Conservation (phyloP, 495 filamentous ascomycete genomes). For the Clavariopsis aquatica region DNA sequence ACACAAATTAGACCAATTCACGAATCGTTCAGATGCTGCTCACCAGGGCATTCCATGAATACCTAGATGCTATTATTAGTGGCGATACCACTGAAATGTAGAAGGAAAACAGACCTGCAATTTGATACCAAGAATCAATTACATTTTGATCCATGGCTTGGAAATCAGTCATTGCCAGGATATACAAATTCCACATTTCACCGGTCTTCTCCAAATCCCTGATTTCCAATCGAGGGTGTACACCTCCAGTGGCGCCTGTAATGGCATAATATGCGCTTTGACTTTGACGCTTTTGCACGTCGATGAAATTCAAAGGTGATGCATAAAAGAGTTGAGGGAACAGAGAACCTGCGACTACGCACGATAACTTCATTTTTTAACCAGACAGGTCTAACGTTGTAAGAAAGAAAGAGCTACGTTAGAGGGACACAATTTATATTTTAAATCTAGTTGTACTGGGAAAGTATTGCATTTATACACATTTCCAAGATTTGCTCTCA, state of each 20-base stretch:
- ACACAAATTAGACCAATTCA: background rate
- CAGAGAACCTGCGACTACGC: slow-evolving; percentile 11
- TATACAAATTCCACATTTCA: slow-evolving; percentile 43
- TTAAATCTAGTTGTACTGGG: background rate
- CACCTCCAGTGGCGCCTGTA: slow-evolving; percentile 34
- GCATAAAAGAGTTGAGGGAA: background rate
- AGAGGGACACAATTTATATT: background rate
- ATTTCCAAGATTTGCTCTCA: too few species aligned
- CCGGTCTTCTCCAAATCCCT: slow-evolving; percentile 41
- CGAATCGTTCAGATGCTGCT: slow-evolving; percentile 40
- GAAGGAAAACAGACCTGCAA: slow-evolving; percentile 24
- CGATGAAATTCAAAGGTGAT: slow-evolving; percentile 13
- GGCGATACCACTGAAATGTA: too few species aligned
- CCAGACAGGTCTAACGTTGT: background rate
- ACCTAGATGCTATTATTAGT: background rate
- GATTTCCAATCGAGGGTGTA: slow-evolving; percentile 41
- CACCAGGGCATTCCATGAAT: slow-evolving; percentile 34
- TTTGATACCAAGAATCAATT: slow-evolving; percentile 41
- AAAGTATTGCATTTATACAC: too few species aligned
- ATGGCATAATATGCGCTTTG: slow-evolving; percentile 32
- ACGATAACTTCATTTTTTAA: slow-evolving; percentile 9
- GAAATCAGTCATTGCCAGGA: slow-evolving; percentile 40
- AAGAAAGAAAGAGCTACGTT: too few species aligned
- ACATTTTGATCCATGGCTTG: slow-evolving; percentile 34
- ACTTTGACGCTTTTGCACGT: slow-evolving; percentile 13